Evolutionary conservation across 176 grass and related monocot genomes (phyloP), one percentile per base, ranked within the genome.

Genomic region (Rhynchospora breviuscula): DNA sequence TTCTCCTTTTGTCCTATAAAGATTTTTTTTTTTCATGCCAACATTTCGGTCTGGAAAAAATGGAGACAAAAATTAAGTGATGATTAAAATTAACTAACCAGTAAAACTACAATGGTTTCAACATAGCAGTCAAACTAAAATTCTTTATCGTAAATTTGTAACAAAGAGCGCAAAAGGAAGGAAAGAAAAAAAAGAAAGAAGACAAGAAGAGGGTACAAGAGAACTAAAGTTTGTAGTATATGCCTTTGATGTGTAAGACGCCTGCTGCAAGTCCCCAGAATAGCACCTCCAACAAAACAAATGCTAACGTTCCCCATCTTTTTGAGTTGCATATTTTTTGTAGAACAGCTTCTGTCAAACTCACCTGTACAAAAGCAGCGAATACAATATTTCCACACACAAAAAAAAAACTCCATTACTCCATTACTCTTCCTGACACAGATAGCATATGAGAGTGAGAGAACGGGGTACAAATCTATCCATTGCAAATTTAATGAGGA

Each of bases 241-340:
- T 35, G 45, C 92, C 89, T 88, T 91, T 98, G 84, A 83, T 90
- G 68, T 95, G 95, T 29, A 93, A 84, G 66, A 91, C 86, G 52
- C 87, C 93, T 43, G 91, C 87, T 1, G 79, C 86, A 79, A 98
- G 62, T 65, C 92, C 92, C 89, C 95, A 98, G 68, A 98, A 93
- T n/a, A 95, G 58, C 25, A 98, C 89, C 88, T 98, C 89, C 69
- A 91, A 46, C 5, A 93, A 8, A 59, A 98, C 92, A 72, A 98
- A 98, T 17, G 45, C 79, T 85, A 98, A 69, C 21, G 90, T 98
- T 11, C 91, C 95, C 89, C 87, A 95, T 15, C 86, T 92, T 82
- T 91, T 85, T 3, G 92, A 98, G 6, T 89, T 79, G 44, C 90
- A 87, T 78, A 90, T 43, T 26, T 73, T 87, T 76, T 88, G 93